These are phyloP conservation scores for Boletus patriciae DNA, from an alignment of 768 basidiomycete species.

Conservation along the genomic window DNA sequence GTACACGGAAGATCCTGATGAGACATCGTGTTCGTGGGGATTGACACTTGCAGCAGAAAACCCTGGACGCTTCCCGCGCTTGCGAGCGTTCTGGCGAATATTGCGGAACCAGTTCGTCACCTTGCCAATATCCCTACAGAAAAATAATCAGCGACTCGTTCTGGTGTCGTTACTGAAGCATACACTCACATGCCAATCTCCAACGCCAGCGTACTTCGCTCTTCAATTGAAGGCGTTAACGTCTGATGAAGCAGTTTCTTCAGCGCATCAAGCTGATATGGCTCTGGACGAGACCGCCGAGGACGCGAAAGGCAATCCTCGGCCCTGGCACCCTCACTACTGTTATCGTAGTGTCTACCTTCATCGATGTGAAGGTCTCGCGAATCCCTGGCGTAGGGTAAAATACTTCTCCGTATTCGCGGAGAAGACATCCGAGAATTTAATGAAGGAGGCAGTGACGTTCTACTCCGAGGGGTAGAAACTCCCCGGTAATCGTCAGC, in stretches of 20 bases:
- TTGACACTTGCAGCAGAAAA: slow-evolving; percentile 36
- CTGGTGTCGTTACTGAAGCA: background rate
- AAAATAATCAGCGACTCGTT: slow-evolving; percentile 13
- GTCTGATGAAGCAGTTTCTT: slow-evolving; percentile 69
- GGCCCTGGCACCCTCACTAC: slow-evolving; percentile 18
- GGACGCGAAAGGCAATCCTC: slow-evolving; percentile 49
- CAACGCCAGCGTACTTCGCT: slow-evolving; percentile 67
- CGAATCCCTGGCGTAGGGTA: slow-evolving; percentile 29
- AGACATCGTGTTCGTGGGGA: slow-evolving; percentile 48
- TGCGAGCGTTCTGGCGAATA: slow-evolving; percentile 76
- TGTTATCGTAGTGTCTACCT: slow-evolving; percentile 23
- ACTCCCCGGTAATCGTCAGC: slow-evolving; percentile 20
- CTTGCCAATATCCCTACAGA: slow-evolving; percentile 70
- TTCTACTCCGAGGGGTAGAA: slow-evolving; percentile 29
- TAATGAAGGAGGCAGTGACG: slow-evolving; percentile 32
- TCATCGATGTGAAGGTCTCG: slow-evolving; percentile 30
- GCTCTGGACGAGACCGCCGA: slow-evolving; percentile 75
- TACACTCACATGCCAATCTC: slow-evolving; percentile 73
- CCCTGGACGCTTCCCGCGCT: slow-evolving; percentile 57
- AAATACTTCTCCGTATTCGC: slow-evolving; percentile 27
- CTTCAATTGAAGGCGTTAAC: slow-evolving; percentile 74
- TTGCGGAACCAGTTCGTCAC: slow-evolving; percentile 91
- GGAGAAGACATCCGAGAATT: slow-evolving; percentile 31
- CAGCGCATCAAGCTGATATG: slow-evolving; percentile 72
- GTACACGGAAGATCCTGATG: slow-evolving; percentile 52